Evolutionary conservation across 2,329 filamentous ascomycete species (phyloP), one percentile per base, ranked within the genome.

Genomic region (Hypoxylon sp.): DNA sequence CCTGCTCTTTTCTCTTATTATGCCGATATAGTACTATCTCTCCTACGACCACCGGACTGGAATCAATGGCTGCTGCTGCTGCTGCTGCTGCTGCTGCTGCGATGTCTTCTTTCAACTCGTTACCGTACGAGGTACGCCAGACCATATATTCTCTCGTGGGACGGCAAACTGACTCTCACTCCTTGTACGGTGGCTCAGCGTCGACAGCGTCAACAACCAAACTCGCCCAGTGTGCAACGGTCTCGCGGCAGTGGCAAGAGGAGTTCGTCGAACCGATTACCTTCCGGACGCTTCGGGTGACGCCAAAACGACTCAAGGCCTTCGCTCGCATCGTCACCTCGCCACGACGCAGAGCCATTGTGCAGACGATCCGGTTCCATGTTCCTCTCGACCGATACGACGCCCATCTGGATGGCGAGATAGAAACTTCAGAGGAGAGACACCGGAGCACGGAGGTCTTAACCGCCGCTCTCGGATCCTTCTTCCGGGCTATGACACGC

Each of bases 61-160:
- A 25, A 21, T 6, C 43, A 7, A 16, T 32, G 34, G 20, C 17
- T 13, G 19, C 15, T 15, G n/a, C 44, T 15, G 9, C 20, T 23
- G 19, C 7, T 21, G n/a, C 7, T 9, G 31, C 31, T 16, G 7
- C 8, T 36, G 29, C 53, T 58, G 41, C 47, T 16, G 36, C 27
- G 12, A 17, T 17, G 16, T 26, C 37, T 7, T 58, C 55, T 6
- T 35, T 58, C 12, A 52, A 55, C 51, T 55, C 51, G 42, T 52
- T 58, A 31, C 55, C 55, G 20, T 55, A 55, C 51, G 55, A 58
- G 47, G 48, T 58, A 46, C 55, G 55, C 55, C 55, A 50, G 23
- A 49, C 41, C 13, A 58, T 58, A 8, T 55, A 52, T 32, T 46
- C 43, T 17, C 47, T 55, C 13, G 27, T 58, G 29, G 47, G 40